Evolutionary conservation across 202 grass and related monocot genomes (phyloP), one percentile per base, ranked within the genome.

Genomic region (Panicum hallii): DNA sequence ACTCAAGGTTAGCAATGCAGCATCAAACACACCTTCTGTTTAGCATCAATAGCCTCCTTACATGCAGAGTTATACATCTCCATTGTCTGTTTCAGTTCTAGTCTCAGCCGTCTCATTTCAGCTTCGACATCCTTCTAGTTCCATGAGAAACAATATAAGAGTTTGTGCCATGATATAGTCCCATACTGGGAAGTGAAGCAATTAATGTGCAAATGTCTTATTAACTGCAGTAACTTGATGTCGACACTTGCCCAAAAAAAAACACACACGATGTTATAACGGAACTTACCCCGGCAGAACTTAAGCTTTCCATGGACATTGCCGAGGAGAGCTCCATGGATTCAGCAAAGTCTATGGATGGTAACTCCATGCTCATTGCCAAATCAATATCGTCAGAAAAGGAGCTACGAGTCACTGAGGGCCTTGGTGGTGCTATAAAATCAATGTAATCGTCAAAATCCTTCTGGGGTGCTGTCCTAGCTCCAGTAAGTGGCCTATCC

Each of bases 21-120:
- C 70, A 30, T 72, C 9, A 26, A 70, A 63, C 87, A 22, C 77
- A 92, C 93, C 93, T 95, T 94, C 30, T 94, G 87, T 87, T 92
- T 95, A 6, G 90, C 88, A 22, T 92, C 90, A 78, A 86, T 53
- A 68, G 96, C 96, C 89, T 95, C 96, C 76, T 90, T 94, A 79
- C 89, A 94, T 20, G 96, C 96, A 38, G 69, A 87, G 81, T 89
- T 99, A 64, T 87, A 95, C 93, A 99, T 92, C 52, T 99, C 96
- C 89, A 87, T 94, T 85, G 93, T 99, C 81, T 94, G 97, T 70
- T 96, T 96, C 64, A 99, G 68, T 85, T 96, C 93, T 34, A 88
- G 72, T 74, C 90, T 94, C 56, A 99, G 79, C 65, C 93, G 90
- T 91, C 83, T 94, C 93, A 99, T 89, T 90, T 99, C 91, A 48